Evolutionary conservation across 495 filamentous ascomycete species (phyloP), one percentile per base, ranked within the genome.

Genomic region (Durotheca rogersii): DNA sequence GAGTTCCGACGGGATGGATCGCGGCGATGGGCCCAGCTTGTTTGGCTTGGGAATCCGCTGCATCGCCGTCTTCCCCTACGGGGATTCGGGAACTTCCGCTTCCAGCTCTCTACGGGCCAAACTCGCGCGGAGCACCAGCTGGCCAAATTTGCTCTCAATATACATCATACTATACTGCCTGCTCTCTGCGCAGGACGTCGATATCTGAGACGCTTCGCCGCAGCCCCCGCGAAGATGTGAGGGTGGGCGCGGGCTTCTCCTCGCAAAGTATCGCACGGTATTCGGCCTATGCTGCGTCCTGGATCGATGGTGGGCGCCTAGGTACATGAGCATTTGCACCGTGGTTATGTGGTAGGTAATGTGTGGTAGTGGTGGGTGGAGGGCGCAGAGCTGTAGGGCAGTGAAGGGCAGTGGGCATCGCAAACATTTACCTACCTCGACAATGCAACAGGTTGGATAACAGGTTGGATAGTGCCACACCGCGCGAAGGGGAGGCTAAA

Each of bases 1-100:
- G 33, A 29, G 30, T 50, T 45, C 56, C 56, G 56, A 59, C 50
- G 15, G 41, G 29, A 41, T 51, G 56, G 56, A 40, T 42, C 42
- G 32, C 32, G 40, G 49, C 55, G 40, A 48, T 41, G 47, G n/a
- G 43, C 27, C 41, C 33, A 47, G 40, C 49, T 49, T 48, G 33
- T 27, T 43, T 32, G 40, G 39, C 19, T 45, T 45, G 50, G 30
- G 21, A 53, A 37, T 29, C 39, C 45, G 45, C 50, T 59, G 25
- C 44, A 10, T n/a, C n/a, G 20, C 44, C 50, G 49, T 36, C 21
- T 49, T 20, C 39, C 31, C 47, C 42, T 43, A 29, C 33, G 33
- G 52, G 31, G 40, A 12, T 17, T 47, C 39, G 47, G 54, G 15
- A 48, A 38, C 11, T 35, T 43, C 47, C 43, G 47, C 23, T 20